A percentile compares a stretch with the other conserved stretches of the same genome.
Evolutionary conservation across 352 stramenopile species (phyloP).

Genomic region (Phytophthora quininea): DNA sequence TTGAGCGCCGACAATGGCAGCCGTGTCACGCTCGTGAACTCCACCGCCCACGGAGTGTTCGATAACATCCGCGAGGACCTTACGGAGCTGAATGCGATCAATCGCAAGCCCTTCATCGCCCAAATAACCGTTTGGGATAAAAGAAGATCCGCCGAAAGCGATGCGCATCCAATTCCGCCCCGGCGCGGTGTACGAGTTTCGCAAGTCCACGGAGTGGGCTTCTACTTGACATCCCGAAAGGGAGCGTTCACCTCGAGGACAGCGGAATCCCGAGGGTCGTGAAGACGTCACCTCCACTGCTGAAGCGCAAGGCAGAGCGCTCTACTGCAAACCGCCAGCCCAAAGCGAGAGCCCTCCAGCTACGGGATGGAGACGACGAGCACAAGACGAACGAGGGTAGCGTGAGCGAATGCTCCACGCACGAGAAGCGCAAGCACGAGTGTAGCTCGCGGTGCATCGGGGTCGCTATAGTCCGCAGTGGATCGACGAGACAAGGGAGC

Average conservation of each 20-base stretch:
- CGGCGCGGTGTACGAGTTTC: background rate
- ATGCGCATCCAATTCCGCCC: background rate
- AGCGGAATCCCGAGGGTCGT: background rate
- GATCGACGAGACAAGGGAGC: no score
- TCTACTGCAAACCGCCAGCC: background rate
- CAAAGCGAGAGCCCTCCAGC: background rate
- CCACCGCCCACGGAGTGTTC: background rate
- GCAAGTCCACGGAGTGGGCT: background rate
- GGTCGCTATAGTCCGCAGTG: no score
- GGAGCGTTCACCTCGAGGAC: background rate
- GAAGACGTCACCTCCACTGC: background rate
- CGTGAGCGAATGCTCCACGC: no score
- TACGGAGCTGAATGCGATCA: slow-evolving; percentile 2
- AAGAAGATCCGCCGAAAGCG: background rate
- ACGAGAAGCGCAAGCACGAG: no score
- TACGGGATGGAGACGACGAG: background rate
- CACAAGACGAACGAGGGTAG: background rate
- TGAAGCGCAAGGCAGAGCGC: background rate
- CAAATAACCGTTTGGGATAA: slow-evolving; percentile 10
- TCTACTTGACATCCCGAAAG: background rate
- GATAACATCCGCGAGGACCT: background rate
- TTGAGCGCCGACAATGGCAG: background rate
- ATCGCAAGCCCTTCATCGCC: slow-evolving; percentile 4
- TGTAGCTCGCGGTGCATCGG: no score
- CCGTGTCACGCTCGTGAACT: background rate